Percentiles rank a stretch among this genome's conserved stretches.
Conservation (phyloP, 2,329 filamentous ascomycete genomes). For the Ceratocystiopsis brevicomis region DNA sequence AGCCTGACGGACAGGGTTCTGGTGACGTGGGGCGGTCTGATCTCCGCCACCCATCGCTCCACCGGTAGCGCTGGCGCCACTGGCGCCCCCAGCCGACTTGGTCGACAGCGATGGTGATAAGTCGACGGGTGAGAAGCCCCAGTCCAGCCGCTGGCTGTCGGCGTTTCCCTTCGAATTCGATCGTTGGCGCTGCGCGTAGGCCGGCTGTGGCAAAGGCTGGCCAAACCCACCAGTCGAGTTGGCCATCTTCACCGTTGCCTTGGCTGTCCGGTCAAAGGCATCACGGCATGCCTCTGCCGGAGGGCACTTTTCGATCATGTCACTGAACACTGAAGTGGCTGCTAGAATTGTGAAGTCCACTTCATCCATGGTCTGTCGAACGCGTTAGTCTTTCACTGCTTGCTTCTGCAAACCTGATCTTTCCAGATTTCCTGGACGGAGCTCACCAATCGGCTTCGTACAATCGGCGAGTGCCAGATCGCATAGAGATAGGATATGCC, state of each 20-base stretch:
- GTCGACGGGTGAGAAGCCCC: conserved; percentile 4
- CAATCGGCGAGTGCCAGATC: conserved; percentile 86
- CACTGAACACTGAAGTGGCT: conserved; percentile 78
- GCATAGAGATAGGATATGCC: conserved; percentile 92
- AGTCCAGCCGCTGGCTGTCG: conserved; percentile 10
- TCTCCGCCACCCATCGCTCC: neutral
- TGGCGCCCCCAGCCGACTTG: conserved; percentile 2
- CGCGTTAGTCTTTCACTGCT: too few relatives aligned
- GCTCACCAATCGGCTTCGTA: conserved; percentile 66
- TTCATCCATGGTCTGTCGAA: conserved; percentile 58
- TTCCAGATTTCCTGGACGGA: neutral
- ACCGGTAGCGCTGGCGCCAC: too few relatives aligned
- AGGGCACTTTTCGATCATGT: conserved; percentile 85
- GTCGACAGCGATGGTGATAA: conserved; percentile 7
- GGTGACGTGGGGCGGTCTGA: conserved; percentile 4
- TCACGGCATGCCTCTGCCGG: conserved; percentile 88
- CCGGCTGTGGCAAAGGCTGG: conserved; percentile 9
- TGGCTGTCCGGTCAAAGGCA: conserved; percentile 86
- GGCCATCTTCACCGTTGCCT: conserved; percentile 89
- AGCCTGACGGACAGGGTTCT: conserved; percentile 1
- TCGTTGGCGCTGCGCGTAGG: conserved; percentile 3
- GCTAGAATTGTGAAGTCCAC: conserved; percentile 94
- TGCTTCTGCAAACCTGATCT: conserved; percentile 4
- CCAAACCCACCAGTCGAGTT: conserved; percentile 73
- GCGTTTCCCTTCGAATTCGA: conserved; percentile 13